Percentiles rank a stretch among this genome's conserved stretches.
phyloP scores from a whole-genome alignment of 129 eudicot species.

The Flaveria brownii region DNA sequence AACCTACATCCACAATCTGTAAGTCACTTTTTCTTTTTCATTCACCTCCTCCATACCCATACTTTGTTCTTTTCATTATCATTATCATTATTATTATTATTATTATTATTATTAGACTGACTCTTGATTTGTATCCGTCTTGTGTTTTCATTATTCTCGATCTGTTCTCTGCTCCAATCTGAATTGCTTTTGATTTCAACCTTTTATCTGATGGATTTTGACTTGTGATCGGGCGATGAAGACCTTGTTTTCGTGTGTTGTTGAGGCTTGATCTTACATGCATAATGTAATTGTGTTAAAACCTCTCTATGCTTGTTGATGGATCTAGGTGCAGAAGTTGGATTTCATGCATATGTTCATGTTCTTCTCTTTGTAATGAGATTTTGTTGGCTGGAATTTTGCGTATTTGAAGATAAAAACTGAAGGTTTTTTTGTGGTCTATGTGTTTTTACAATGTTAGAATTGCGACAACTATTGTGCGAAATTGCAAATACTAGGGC shows the following conservation, averaged over 20 bases:
- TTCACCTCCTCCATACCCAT: not conserved
- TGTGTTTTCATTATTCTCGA: not conserved
- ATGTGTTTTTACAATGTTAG: constrained; percentile 3
- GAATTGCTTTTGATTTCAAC: not conserved
- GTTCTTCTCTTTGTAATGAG: not conserved
- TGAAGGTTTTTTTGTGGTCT: not conserved
- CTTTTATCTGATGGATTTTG: constrained; percentile 6
- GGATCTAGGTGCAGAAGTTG: constrained; percentile 26
- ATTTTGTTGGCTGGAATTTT: not conserved
- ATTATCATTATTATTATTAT: too few relatives aligned
- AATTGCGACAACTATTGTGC: not conserved
- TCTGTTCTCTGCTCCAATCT: not conserved
- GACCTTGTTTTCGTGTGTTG: constrained; percentile 1
- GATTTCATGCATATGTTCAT: not conserved
- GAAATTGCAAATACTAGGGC: not conserved
- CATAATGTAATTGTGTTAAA: not conserved
- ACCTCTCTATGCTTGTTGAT: not conserved
- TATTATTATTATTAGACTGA: too few relatives aligned
- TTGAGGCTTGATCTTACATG: constrained; percentile 25
- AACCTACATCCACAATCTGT: constrained; percentile 22
- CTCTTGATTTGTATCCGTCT: not conserved
- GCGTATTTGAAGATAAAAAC: not conserved
- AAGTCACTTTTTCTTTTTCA: constrained; percentile 6
- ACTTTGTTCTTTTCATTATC: too few relatives aligned
- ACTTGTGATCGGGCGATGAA: not conserved